phyloP scores from a whole-genome alignment of 1,284 basidiomycete genomes.

The Ceratobasidium theobromae region DNA sequence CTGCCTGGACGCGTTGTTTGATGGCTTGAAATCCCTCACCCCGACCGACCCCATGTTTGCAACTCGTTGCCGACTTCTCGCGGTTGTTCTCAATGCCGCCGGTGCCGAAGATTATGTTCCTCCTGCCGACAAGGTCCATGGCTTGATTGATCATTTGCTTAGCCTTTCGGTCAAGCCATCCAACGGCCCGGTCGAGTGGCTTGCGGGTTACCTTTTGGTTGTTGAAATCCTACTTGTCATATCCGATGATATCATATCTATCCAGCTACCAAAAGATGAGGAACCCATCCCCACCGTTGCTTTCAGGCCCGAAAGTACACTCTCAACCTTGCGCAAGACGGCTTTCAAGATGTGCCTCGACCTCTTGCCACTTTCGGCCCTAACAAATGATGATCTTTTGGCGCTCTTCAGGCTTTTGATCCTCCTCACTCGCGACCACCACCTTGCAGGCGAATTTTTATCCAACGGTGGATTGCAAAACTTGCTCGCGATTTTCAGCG shows the following conservation, averaged over 20 bases:
- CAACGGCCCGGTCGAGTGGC: conserved; percentile 69
- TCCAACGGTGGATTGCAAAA: conserved; percentile 61
- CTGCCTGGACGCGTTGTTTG: conserved; percentile 64
- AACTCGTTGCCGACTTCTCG: conserved; percentile 82
- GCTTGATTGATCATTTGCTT: conserved; percentile 39
- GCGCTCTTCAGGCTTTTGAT: conserved; percentile 79
- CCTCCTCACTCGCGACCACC: conserved; percentile 72
- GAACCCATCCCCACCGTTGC: conserved; percentile 48
- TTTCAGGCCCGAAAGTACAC: conserved; percentile 52
- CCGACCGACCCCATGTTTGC: conserved; percentile 71
- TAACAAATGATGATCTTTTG: conserved; percentile 77
- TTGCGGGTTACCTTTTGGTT: conserved; percentile 77
- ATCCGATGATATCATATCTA: conserved; percentile 66
- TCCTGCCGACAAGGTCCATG: conserved; percentile 39
- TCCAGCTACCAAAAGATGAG: conserved; percentile 65
- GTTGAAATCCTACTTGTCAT: conserved; percentile 78
- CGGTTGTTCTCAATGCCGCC: conserved; percentile 77
- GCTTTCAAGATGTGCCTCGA: conserved; percentile 75
- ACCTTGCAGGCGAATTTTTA: conserved; percentile 61
- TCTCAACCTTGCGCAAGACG: conserved; percentile 59
- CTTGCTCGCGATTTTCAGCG: conserved; percentile 63
- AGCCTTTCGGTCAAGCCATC: conserved; percentile 38
- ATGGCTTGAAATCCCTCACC: conserved; percentile 71
- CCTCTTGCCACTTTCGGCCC: conserved; percentile 59
- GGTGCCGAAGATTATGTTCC: conserved; percentile 43